These are phyloP conservation scores for Mycena leptocephala DNA, from an alignment of 768 basidiomycete genomes.

Conservation along the genomic window DNA sequence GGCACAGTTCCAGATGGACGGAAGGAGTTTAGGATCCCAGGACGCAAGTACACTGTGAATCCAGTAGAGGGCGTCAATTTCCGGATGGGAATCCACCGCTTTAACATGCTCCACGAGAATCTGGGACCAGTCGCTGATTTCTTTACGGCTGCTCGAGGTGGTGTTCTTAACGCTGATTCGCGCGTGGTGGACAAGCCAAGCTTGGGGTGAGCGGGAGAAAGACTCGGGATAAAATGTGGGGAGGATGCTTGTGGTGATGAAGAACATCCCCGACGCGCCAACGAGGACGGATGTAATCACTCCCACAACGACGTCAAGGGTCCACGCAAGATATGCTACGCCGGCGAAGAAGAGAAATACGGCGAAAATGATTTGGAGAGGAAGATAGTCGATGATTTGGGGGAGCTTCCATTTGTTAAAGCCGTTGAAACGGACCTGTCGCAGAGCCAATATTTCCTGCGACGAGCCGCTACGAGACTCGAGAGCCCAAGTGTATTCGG, in stretches of 20 bases:
- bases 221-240: constrained; percentile 32
- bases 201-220: constrained; percentile 30
- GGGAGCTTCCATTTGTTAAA: constrained; percentile 35
- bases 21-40: constrained; percentile 18
- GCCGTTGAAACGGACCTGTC: constrained; percentile 38
- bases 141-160: constrained; percentile 14
- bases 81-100: constrained; percentile 20
- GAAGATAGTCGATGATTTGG: constrained; percentile 34
- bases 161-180: constrained; percentile 11
- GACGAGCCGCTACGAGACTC: constrained; percentile 23
- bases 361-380: constrained; percentile 28
- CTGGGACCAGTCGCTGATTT: constrained; percentile 30
- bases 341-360: constrained; percentile 35
- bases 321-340: constrained; percentile 23
- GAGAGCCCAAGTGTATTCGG: constrained; percentile 33
- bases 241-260: constrained; percentile 28
- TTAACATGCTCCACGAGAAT: constrained; percentile 24
- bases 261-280: constrained; percentile 20
- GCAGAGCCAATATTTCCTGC: constrained; percentile 27
- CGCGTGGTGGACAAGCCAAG: constrained; percentile 31
- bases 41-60: constrained; percentile 23
- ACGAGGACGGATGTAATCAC: constrained; percentile 21
- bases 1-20: constrained; percentile 25
- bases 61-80: constrained; percentile 26
- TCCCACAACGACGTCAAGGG: constrained; percentile 22